phyloP scores from a whole-genome alignment of 371 early-diverging fungal genomes.

The Massospora cicadina region DNA sequence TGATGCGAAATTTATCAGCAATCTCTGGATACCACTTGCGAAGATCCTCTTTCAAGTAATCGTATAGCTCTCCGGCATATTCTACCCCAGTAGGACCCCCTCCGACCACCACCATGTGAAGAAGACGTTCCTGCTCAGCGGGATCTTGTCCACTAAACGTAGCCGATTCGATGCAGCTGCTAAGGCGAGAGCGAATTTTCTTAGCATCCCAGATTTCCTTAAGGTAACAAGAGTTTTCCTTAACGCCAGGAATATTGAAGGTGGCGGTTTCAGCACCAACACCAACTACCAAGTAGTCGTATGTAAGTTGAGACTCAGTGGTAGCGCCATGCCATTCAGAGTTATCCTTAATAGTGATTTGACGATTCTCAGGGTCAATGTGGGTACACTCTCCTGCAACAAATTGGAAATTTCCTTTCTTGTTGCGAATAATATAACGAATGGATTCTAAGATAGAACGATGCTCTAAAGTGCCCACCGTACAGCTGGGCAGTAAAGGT shows the following conservation, averaged over 20 bases:
- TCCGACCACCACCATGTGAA: constrained; percentile 92
- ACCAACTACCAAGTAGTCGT: constrained; percentile 79
- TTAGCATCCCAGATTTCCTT: constrained; percentile 81
- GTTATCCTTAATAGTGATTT: constrained; percentile 23
- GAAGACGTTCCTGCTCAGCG: constrained; percentile 59
- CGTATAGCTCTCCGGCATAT: constrained; percentile 86
- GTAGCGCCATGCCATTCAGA: constrained; percentile 46
- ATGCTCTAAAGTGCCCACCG: constrained; percentile 72
- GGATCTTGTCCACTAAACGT: constrained; percentile 57
- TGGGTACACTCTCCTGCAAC: constrained; percentile 20
- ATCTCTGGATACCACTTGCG: constrained; percentile 66
- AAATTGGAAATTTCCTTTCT: constrained; percentile 17
- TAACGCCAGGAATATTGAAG: constrained; percentile 76
- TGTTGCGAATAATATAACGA: constrained; percentile 30
- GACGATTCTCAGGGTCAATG: constrained; percentile 16
- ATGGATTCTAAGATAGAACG: constrained; percentile 57
- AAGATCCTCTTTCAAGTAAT: constrained; percentile 74
- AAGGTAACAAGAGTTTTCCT: constrained; percentile 68
- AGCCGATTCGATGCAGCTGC: constrained; percentile 81
- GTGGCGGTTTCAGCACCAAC: constrained; percentile 79
- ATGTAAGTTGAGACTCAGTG: constrained; percentile 37
- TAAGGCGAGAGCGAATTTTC: constrained; percentile 65
- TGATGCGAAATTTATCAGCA: constrained; percentile 70
- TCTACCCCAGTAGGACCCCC: constrained; percentile 94
- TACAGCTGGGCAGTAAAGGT: constrained; percentile 58